Evolutionary conservation across 129 eudicot genomes (phyloP), one percentile per base, ranked within the genome.

Genomic region (Heracleum sosnowskyi): DNA sequence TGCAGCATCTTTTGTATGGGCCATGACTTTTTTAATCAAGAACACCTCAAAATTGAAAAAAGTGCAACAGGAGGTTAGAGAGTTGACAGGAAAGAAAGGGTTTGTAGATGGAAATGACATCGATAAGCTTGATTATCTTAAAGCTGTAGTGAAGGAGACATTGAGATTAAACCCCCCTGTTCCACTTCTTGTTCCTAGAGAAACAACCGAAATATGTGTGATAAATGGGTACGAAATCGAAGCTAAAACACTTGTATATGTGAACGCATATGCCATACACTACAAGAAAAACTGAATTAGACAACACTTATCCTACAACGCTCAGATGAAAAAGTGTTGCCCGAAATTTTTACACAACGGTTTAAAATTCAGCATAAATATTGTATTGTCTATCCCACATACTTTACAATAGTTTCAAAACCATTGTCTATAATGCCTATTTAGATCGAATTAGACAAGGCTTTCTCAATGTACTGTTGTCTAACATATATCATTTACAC

Each of bases 1-100:
- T 60, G 68, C 68, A 60, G 68, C 68, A 60, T 33, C 68, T n/a
- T 33, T 60, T n/a, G 68, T 60, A 10, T 60, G 68, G 68, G 68
- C 68, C 15, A 60, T 60, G 68, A 60, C 68, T 60, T 60, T 60
- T 16, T n/a, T 60, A 26, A 60, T 60, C 33, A 60, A 60, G 68
- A n/a, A 26, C 33, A 33, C 34, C 6, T 0, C 33, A 26, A 60
- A n/a, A 60, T n/a, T 60, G 68, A n/a, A 60, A 34, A 60, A 10
- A 60, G 68, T 11, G 68, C 68, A 26, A 26, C 34, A 60, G 16
- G 68, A 60, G 68, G 68, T 60, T 11, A 60, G 33, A 60, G 68
- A 60, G 1, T n/a, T 60, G 9, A 60, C 68, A 2, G 68, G 68
- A 3, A 60, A 60, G 5, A 60, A 60, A 60, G 68, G 3, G 7